Conservation (phyloP, 495 filamentous ascomycete genomes). For the Hypoxylon perforatum region DNA sequence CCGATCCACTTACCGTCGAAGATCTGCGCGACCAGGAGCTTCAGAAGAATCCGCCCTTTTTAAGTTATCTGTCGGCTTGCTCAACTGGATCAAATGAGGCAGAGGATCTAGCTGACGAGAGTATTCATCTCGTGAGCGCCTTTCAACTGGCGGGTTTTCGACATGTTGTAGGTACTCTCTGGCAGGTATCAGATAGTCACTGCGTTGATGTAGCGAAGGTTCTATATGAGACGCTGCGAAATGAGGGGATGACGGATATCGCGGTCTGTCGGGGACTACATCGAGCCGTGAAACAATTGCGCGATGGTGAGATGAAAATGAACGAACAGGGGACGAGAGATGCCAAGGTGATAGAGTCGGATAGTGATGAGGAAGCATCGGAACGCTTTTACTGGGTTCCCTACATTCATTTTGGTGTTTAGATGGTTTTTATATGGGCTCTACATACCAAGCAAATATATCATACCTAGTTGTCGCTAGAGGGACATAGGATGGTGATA, state of each 20-base stretch:
- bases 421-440: too few relatives aligned
- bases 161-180: constrained; percentile 51
- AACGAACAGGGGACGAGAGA: neutral
- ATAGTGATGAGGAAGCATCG: neutral
- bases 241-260: constrained; percentile 41
- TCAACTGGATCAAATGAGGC: constrained; percentile 40
- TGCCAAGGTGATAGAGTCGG: neutral
- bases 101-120: constrained; percentile 39
- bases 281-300: neutral
- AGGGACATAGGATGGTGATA: too few relatives aligned
- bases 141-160: constrained; percentile 53
- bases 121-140: constrained; percentile 46
- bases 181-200: constrained; percentile 35
- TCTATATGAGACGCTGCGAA: constrained; percentile 40
- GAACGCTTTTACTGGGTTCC: constrained; percentile 4
- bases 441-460: too few relatives aligned
- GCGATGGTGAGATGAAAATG: neutral
- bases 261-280: constrained; percentile 45
- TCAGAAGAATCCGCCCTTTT: constrained; percentile 39
- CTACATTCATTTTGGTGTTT: constrained; percentile 13
- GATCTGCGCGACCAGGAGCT: constrained; percentile 38
- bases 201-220: constrained; percentile 46
- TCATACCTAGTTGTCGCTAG: too few relatives aligned
- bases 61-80: constrained; percentile 51
- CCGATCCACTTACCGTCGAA: constrained; percentile 43